Conservation (phyloP, 495 filamentous ascomycete species). For the Pseudotulostoma volvatum region DNA sequence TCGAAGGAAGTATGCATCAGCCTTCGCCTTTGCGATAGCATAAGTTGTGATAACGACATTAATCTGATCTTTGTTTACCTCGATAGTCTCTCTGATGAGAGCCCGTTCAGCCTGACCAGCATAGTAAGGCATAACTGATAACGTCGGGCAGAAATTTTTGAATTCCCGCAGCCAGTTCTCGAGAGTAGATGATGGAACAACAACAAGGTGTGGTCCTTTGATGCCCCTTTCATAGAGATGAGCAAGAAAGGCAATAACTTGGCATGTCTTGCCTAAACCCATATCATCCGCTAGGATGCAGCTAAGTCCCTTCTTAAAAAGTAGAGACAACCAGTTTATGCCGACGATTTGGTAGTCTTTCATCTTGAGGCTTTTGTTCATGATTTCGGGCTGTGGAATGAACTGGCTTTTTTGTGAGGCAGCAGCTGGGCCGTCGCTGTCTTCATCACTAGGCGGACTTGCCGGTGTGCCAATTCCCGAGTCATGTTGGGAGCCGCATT, state of each 20-base stretch:
- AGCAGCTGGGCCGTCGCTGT: slow-evolving; percentile 28
- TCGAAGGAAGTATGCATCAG: slow-evolving; percentile 55
- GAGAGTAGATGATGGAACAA: slow-evolving; percentile 82
- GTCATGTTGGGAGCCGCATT: slow-evolving; percentile 32
- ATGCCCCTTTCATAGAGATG: slow-evolving; percentile 53
- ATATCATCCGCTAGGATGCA: slow-evolving; percentile 95
- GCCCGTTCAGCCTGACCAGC: slow-evolving; percentile 45
- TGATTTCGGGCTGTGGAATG: slow-evolving; percentile 54
- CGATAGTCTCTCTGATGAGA: slow-evolving; percentile 47
- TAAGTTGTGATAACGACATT: slow-evolving; percentile 91
- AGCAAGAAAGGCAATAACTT: slow-evolving; percentile 83
- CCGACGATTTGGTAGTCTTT: slow-evolving; percentile 92
- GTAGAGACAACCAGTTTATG: slow-evolving; percentile 77
- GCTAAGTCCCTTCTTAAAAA: slow-evolving; percentile 61
- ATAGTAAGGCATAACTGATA: slow-evolving; percentile 71
- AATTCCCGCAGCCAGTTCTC: slow-evolving; percentile 96
- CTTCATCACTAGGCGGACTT: slow-evolving; percentile 32
- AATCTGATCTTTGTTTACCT: slow-evolving; percentile 42
- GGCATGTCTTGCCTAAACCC: slow-evolving; percentile 94
- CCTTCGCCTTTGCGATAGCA: slow-evolving; percentile 45
- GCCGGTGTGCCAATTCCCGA: slow-evolving; percentile 61
- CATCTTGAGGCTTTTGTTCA: slow-evolving; percentile 52
- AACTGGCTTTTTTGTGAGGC: slow-evolving; percentile 29
- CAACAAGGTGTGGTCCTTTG: slow-evolving; percentile 66
- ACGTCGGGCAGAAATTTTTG: slow-evolving; percentile 59